A percentile compares a stretch with the other conserved stretches of the same genome.
phyloP scores from a whole-genome alignment of 495 filamentous ascomycete genomes.

The Viridothelium virens region DNA sequence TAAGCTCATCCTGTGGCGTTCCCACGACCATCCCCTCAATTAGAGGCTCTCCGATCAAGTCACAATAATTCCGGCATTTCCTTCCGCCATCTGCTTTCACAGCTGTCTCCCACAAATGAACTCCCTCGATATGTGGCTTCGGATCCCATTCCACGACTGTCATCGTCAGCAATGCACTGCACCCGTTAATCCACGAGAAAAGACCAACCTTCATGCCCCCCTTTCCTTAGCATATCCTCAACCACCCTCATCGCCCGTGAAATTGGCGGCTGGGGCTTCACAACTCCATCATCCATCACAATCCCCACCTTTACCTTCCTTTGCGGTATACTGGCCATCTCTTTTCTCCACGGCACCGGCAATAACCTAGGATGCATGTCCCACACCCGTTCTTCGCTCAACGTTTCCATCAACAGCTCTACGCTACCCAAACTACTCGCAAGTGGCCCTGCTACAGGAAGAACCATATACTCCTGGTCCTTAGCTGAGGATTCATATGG shows the following conservation, averaged over 20 bases:
- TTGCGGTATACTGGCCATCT: not conserved
- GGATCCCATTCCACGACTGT: slow-evolving; percentile 14
- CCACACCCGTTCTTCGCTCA: slow-evolving; percentile 43
- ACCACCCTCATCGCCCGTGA: slow-evolving; percentile 4
- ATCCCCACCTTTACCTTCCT: slow-evolving; percentile 14
- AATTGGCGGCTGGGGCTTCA: slow-evolving; percentile 17
- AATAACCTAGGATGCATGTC: slow-evolving; percentile 40
- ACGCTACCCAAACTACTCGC: slow-evolving; percentile 42
- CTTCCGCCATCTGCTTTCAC: slow-evolving; percentile 16
- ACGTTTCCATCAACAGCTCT: slow-evolving; percentile 44
- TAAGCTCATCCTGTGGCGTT: slow-evolving; percentile 12
- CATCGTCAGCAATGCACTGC: not conserved
- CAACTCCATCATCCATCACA: slow-evolving; percentile 16
- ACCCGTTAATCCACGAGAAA: not conserved
- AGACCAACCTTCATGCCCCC: slow-evolving; percentile 15
- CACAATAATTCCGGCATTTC: slow-evolving; percentile 13
- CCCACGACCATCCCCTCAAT: slow-evolving; percentile 17
- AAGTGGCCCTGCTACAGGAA: slow-evolving; percentile 46
- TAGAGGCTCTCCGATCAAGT: slow-evolving; percentile 10
- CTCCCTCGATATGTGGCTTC: not conserved
- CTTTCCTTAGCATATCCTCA: not conserved
- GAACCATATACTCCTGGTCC: slow-evolving; percentile 32
- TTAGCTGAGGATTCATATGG: slow-evolving; percentile 17
- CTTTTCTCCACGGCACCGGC: slow-evolving; percentile 43
- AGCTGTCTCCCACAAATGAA: slow-evolving; percentile 11